A percentile compares a stretch with the other conserved stretches of the same genome.
Evolutionary conservation across 2,329 filamentous ascomycete genomes (phyloP).

Genomic region (Myriangium duriaei): DNA sequence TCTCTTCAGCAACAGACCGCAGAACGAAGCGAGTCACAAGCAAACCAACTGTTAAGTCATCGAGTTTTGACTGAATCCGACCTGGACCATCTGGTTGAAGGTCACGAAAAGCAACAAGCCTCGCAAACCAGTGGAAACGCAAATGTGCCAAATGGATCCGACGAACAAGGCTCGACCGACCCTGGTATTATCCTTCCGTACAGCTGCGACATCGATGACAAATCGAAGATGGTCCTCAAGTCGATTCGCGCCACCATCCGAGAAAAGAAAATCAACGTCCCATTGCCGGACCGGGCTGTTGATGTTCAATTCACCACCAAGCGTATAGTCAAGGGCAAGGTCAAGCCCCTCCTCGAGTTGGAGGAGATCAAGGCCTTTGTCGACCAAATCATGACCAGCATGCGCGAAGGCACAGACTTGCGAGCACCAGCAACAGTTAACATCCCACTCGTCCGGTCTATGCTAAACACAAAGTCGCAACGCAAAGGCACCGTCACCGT

Average conservation of each 20-base stretch:
- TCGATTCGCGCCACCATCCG: slow-evolving; percentile 5
- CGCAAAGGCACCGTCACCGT: not conserved
- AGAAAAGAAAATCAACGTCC: slow-evolving; percentile 1
- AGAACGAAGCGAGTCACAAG: too few species aligned
- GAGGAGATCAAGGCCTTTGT: slow-evolving; percentile 7
- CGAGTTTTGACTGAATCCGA: too few species aligned
- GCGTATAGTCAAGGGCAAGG: not conserved
- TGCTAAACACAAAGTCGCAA: not conserved
- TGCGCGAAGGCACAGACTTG: slow-evolving; percentile 4
- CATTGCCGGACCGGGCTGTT: slow-evolving; percentile 7
- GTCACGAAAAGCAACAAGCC: too few species aligned
- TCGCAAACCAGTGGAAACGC: too few species aligned
- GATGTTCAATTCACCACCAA: slow-evolving; percentile 9
- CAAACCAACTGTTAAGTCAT: too few species aligned
- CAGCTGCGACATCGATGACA: too few species aligned
- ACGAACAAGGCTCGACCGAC: too few species aligned
- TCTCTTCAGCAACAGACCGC: too few species aligned
- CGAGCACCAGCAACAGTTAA: slow-evolving; percentile 1
- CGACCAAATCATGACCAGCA: slow-evolving; percentile 3
- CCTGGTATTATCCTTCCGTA: too few species aligned
- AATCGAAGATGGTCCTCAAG: not conserved
- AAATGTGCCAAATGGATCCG: too few species aligned
- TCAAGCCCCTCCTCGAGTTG: not conserved
- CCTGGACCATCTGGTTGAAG: too few species aligned
- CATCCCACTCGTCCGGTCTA: not conserved